Base-by-base conservation (phyloP, 345 rosid species). In the Gossypium raimondii region DNA sequence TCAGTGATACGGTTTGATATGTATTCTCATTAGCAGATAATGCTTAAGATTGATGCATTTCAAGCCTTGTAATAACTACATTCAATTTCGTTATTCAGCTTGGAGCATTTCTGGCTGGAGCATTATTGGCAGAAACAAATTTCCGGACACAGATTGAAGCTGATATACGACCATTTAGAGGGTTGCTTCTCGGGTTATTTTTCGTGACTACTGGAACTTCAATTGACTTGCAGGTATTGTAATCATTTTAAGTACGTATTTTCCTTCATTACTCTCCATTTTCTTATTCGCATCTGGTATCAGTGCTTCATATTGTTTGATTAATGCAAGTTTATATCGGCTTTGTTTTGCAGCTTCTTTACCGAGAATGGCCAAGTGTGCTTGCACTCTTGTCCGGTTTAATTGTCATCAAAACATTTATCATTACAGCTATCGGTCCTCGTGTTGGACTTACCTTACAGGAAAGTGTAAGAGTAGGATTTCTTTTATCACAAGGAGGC, bases 101-200 rank as follows among this genome's bases (percentile, higher is more conserved):
- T 75, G 99, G 98, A 85, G 98, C 99, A 63, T 95, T 95, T 87
- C 85, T 95, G 73, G 98, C 99, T 50, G 99, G 97, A 71, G 99
- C 98, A 75, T 75, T 95, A 70, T 73, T 95, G 77, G 99, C 98
- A 11, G 98, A 94, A 89, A 92, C 98, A 75, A 95, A 92, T 86
- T 92, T 91, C 77, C 78, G 97, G 61, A 95, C 98, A 70, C 99
- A 95, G 82, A 95, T 92, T 67, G 99, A 95, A 85, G 99, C 99
- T 72, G 97, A 94, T 84, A 94, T 94, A 76, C 87, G 98, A 72
- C 98, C 99, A 77, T 95, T 95, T 80, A 89, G 92, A 89, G 99
- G 99, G 69, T 82, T 92, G 77, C 95, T 95, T 75, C 97, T 92
- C 10, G 98, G 99, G 45, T 86, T 92, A 83, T 95, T 95, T 87